Percentiles rank a stretch among this genome's conserved stretches.
Evolutionary conservation across 768 basidiomycete species (phyloP).

Genomic region (Guyanaporus albipodus): DNA sequence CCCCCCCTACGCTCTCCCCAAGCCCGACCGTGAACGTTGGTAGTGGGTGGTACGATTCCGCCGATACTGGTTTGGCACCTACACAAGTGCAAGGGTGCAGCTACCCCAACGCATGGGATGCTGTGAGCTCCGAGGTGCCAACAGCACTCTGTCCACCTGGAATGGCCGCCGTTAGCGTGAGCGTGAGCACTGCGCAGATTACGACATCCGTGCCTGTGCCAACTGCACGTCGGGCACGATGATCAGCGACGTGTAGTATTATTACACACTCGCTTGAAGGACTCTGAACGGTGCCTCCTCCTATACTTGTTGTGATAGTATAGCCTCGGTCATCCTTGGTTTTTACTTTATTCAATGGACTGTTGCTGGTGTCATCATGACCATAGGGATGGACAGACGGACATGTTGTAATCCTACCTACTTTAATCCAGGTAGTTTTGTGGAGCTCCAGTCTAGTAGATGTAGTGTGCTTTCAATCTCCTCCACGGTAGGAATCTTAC

Average conservation of each 20-base stretch:
- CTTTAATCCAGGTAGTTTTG: no score
- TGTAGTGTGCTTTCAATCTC: slow-evolving; percentile 8
- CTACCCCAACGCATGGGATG: slow-evolving; percentile 65
- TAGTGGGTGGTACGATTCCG: slow-evolving; percentile 55
- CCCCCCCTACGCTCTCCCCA: slow-evolving; percentile 50
- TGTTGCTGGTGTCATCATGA: background rate
- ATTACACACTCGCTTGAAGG: background rate
- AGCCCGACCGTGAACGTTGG: slow-evolving; percentile 40
- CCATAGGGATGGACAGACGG: no score
- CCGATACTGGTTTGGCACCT: slow-evolving; percentile 50
- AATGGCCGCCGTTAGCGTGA: background rate
- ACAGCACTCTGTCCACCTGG: slow-evolving; percentile 38
- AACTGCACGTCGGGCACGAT: slow-evolving; percentile 7
- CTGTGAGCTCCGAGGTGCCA: slow-evolving; percentile 46
- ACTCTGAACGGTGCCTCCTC: no score
- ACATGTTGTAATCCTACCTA: no score
- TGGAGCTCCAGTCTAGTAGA: no score
- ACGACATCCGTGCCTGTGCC: background rate
- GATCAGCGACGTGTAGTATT: background rate
- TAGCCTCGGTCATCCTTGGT: background rate
- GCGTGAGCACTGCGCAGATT: background rate
- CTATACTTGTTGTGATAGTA: no score
- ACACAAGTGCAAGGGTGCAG: slow-evolving; percentile 59
- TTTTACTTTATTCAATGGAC: slow-evolving; percentile 1
- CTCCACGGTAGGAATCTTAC: background rate